Evolutionary conservation across 345 rosid species (phyloP), one percentile per base, ranked within the genome.

Genomic region (Adansonia digitata): DNA sequence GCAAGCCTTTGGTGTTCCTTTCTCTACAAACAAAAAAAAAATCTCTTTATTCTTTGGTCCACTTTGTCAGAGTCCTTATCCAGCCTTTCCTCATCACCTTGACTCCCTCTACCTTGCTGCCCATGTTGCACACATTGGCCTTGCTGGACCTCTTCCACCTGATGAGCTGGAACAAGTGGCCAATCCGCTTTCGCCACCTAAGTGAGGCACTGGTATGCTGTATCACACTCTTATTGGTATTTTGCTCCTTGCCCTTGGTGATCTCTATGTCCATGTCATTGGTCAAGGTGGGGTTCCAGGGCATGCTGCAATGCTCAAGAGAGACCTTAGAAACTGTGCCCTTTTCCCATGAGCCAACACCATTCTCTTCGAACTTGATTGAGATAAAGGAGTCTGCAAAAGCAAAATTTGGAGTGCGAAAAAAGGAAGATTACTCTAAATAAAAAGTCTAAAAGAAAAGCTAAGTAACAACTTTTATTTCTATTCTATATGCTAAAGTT

Each of bases 101-200:
- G 81, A 88, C 87, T 37, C 97, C 97, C 29, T 88, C 92, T 78
- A 80, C 88, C 72, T 88, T 89, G 75, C 88, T 87, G 76, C 88
- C 89, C 79, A 88, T 94, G 75, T 89, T 91, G 85, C 95, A 84
- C 79, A 79, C 75, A 24, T 80, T 87, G 20, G 77, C 86, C 81
- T 81, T 89, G 86, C 39, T 82, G 81, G 97, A 89, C 75, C 89
- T 88, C 87, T 87, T 95, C 86, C 88, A 87, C 74, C 81, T 86
- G 73, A 89, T 79, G 79, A 89, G 90, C 40, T 95, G 97, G 86
- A 95, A 86, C 11, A 93, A 62, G 29, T 93, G 94, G 1, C 97
- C 93, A 79, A 95, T 88, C 74, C 91, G 86, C 84, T 84, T 91
- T 67, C 93, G 89, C 99, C 97, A 95, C 85, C 93, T 91, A 56